Percentiles rank a stretch among this genome's conserved stretches.
phyloP scores from a whole-genome alignment of 371 early-diverging fungal genomes.

The Mortierella sp. region DNA sequence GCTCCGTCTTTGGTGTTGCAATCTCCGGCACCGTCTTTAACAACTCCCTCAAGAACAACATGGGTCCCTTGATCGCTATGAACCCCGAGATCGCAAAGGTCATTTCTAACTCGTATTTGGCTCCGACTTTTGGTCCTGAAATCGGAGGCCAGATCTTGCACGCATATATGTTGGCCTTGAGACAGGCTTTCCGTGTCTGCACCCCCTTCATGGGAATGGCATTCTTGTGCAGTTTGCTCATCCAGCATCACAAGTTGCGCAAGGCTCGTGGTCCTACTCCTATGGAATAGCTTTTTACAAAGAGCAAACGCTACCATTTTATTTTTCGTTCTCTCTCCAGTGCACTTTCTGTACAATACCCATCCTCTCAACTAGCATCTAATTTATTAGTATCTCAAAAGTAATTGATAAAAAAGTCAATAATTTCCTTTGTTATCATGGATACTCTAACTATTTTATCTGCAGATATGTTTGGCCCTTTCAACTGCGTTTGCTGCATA shows the following conservation, averaged over 20 bases:
- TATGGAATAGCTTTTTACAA: slow-evolving; percentile 39
- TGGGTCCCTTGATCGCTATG: slow-evolving; percentile 17
- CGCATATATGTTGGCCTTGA: slow-evolving; percentile 69
- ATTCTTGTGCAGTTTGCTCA: slow-evolving; percentile 61
- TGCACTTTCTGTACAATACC: slow-evolving; percentile 7
- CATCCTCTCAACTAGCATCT: no score
- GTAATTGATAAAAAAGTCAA: neutral
- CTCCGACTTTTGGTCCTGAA: slow-evolving; percentile 7
- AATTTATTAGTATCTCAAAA: neutral
- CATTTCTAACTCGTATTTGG: slow-evolving; percentile 16
- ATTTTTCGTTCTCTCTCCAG: neutral
- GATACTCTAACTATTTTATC: no score
- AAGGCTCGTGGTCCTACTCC: slow-evolving; percentile 33
- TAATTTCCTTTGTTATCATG: no score
- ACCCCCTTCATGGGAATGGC: slow-evolving; percentile 66
- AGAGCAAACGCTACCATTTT: neutral
- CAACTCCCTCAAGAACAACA: slow-evolving; percentile 51
- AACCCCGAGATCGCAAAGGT: slow-evolving; percentile 18
- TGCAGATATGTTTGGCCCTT: no score
- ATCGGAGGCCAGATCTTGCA: slow-evolving; percentile 60
- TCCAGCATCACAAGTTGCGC: slow-evolving; percentile 52
- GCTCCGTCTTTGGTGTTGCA: slow-evolving; percentile 78
- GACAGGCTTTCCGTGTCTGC: slow-evolving; percentile 66
- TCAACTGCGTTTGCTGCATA: no score
- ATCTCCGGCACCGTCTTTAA: slow-evolving; percentile 64